Base-by-base conservation (phyloP, 2,329 filamentous ascomycete genomes). In the Claviceps monticola region DNA sequence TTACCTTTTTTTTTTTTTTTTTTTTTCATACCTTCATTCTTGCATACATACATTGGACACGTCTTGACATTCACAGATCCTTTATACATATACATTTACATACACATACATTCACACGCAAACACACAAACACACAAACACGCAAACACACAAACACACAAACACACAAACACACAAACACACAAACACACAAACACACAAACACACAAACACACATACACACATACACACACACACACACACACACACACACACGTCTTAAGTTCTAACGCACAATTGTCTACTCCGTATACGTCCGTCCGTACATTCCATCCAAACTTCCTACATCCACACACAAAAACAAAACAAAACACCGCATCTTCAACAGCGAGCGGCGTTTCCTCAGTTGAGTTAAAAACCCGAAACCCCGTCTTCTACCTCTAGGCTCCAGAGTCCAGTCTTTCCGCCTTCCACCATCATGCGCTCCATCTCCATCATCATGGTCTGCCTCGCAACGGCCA, bases 401-500 rank as follows among this genome's bases (percentile, higher is more conserved):
- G 26, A 29, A 29, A 29, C 4, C 26, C 8, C 26, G 11, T 29
- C 26, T 11, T 29, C 26, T 29, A 9, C 26, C 26, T 29, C 26
- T 29, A 3, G 8, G 26, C 26, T n/a, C n/a, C n/a, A n/a, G n/a
- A n/a, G n/a, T 29, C 26, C 26, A 29, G 26, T 8, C 26, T 29
- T 1, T 8, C 26, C 26, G 8, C 3, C 26, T 29, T 29, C 26
- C 26, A 29, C 8, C n/a, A 48, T 7, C n/a, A 53, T 53, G 51
- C 47, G 26, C 47, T 13, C 47, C 47, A 2, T 52, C 47, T 36
- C 47, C 43, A 17, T 50, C 51, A 23, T 53, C 36, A 39, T 50
- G 9, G 47, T 47, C 47, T 53, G 43, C 43, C 51, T 53, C 29
- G 47, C 47, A n/a, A 23, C 51, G 4, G 51, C 45, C 2, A 19